Conservation (phyloP, 1,284 basidiomycete genomes). For the Ustilago xerochloae region DNA sequence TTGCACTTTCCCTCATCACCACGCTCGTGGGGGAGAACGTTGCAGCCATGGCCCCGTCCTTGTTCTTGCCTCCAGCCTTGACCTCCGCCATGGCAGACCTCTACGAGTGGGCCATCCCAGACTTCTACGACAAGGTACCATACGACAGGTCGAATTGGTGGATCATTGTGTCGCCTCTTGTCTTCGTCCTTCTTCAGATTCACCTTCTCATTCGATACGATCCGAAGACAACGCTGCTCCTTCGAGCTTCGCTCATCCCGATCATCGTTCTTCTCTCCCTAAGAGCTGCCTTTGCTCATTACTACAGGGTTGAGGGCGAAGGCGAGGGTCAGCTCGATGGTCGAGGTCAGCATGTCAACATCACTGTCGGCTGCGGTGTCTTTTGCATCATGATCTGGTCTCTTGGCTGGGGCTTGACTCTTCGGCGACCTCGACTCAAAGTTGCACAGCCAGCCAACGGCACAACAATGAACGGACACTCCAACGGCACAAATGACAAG, state of each 20-base stretch:
- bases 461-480: neutral
- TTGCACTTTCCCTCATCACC: too few species aligned
- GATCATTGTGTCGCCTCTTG: conserved; percentile 7
- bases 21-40: too few species aligned
- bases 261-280: conserved; percentile 22
- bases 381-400: conserved; percentile 9
- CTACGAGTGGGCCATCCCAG: conserved; percentile 22
- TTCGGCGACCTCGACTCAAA: conserved; percentile 21
- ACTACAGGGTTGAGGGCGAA: conserved; percentile 11
- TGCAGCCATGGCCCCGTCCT: too few species aligned
- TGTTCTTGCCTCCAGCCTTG: too few species aligned
- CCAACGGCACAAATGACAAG: neutral
- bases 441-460: neutral
- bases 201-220: conserved; percentile 36
- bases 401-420: conserved; percentile 15
- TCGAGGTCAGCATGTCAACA: conserved; percentile 26
- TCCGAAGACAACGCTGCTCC: conserved; percentile 9
- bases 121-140: conserved; percentile 28
- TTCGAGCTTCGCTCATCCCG: conserved; percentile 25
- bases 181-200: conserved; percentile 25
- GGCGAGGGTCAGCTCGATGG: conserved; percentile 26
- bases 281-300: conserved; percentile 16
- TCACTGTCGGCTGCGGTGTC: conserved; percentile 17
- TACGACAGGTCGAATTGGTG: conserved; percentile 13
- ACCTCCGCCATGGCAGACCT: neutral